A percentile compares a stretch with the other conserved stretches of the same genome.
Conservation (phyloP, 257 asterid species). For the Fraxinus quadrangulata region DNA sequence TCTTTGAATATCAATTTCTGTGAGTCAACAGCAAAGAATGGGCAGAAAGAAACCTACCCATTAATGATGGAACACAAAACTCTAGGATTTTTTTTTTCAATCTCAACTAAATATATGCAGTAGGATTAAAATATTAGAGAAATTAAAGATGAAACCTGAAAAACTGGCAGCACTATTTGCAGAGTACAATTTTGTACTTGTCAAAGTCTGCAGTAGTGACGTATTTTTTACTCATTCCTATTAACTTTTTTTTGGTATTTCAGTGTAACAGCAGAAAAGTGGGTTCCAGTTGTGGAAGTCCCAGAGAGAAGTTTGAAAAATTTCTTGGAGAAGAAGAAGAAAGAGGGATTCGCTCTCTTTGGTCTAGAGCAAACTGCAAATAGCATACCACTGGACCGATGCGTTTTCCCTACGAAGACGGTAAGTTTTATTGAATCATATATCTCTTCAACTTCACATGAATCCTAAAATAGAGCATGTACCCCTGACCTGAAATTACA, state of each 20-base stretch:
- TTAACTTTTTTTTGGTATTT: conserved; percentile 20
- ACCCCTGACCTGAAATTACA: neutral
- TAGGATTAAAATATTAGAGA: neutral
- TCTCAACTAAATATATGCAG: neutral
- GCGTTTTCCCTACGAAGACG: conserved; percentile 64
- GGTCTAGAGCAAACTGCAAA: conserved; percentile 99
- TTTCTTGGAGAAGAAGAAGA: conserved; percentile 82
- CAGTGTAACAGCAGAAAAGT: conserved; percentile 94
- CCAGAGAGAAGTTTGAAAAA: conserved; percentile 63
- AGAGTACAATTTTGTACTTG: neutral
- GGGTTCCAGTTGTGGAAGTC: conserved; percentile 92
- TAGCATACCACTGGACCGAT: conserved; percentile 77
- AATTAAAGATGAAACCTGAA: neutral
- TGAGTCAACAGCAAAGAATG: neutral
- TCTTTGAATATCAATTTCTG: neutral
- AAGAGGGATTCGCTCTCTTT: conserved; percentile 72
- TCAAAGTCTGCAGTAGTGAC: neutral
- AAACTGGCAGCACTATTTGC: neutral
- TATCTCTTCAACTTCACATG: neutral
- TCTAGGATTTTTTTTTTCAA: neutral
- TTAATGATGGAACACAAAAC: neutral
- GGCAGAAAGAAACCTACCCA: neutral
- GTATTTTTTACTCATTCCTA: neutral
- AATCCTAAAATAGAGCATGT: neutral
- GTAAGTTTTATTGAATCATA: conserved; percentile 38